Evolutionary conservation across 1,139 yeast genomes (phyloP), one percentile per base, ranked within the genome.

Genomic region (Hyphopichia buzzinii): DNA sequence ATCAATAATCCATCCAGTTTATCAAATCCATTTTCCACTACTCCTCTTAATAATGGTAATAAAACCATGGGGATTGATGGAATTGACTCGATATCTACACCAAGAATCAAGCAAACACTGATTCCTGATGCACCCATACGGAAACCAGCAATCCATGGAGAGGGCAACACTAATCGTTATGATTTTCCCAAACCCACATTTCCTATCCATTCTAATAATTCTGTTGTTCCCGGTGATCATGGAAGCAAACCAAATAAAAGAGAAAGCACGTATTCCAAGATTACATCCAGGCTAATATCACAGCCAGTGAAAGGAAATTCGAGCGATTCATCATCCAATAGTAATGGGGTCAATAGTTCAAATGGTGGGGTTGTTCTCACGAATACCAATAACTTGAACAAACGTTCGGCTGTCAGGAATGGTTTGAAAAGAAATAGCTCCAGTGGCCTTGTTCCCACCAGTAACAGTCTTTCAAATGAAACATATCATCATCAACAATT

Each of bases 71-170:
- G 58, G 14, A 48, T 51, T 38, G 60, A 59, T 25, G 57, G 50
- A 38, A 38, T 32, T 26, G 52, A 53, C 30, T 31, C 50, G 2
- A 51, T 72, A 17, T 61, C 72, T 15, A 76, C 82, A 0, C 81
- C 83, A 8, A 55, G 78, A 42, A 53, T 74, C 27, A 69, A 67
- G 39, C 57, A 69, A 22, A 42, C 67, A 3, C 43, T 57, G 4
- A 52, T 66, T 0, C 81, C 83, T 0, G 80, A 72, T 48, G 82
- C 82, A 0, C 84, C 85, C 2, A 47, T 70, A 22, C 55, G 83
- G 41, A 70, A 64, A 46, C 57, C 76, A 21, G 22, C 15, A 36
- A 36, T 48, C 4, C 33, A 42, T 22, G n/a, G n/a, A n/a, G 39
- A 40, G 17, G 35, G 36, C 21, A 37, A 41, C 19, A 33, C 35